Base-by-base conservation (phyloP, 2,329 filamentous ascomycete genomes). In the Cladosporium sp. region DNA sequence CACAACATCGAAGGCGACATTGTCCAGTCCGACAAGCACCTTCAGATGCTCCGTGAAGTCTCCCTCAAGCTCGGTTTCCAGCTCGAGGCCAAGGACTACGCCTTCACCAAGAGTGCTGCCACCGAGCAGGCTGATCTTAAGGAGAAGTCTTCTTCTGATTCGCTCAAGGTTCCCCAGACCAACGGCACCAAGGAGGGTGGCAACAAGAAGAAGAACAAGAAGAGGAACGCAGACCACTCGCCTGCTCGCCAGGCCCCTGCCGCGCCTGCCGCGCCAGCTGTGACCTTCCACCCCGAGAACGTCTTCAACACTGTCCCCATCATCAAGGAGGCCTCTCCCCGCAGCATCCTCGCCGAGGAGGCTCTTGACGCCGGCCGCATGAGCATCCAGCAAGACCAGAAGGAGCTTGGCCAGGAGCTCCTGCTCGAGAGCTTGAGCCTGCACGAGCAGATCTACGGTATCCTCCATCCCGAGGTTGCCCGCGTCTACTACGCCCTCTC, bases 401-500 rank as follows among this genome's bases (percentile, higher is more conserved):
- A 92, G 81, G 95, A 97, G 80, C 87, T 99, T 55, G 95, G 95
- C 49, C 93, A 97, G 79, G 95, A 99, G 79, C 86, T 99, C 65
- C 86, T 99, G 34, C 83, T 98, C n/a, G 95, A 99, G 80, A 97
- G 93, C 44, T 83, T 99, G 68, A 97, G 95, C 55, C 84, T 99
- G 52, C 94, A 99, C 75, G 95, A 99, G 83, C 95, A 99, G 79
- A 98, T 99, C 72, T 99, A 99, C 75, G 95, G 95, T 68, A 96
- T 98, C 66, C 85, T 99, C 30, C 95, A 99, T 77, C 93, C 95
- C 1, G 95, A 99, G 80, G 94, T 98, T 67, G 95, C 94, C 57
- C 89, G 93, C 70, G 91, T 96, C 32, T 99, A 99, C 83, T 94
- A 97, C 80, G 93, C 91, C 62, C 81, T 99, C 55, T 97, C 95